A percentile compares a stretch with the other conserved stretches of the same genome.
Conservation (phyloP, 331 rosid species). For the Phaseolus coccineus region DNA sequence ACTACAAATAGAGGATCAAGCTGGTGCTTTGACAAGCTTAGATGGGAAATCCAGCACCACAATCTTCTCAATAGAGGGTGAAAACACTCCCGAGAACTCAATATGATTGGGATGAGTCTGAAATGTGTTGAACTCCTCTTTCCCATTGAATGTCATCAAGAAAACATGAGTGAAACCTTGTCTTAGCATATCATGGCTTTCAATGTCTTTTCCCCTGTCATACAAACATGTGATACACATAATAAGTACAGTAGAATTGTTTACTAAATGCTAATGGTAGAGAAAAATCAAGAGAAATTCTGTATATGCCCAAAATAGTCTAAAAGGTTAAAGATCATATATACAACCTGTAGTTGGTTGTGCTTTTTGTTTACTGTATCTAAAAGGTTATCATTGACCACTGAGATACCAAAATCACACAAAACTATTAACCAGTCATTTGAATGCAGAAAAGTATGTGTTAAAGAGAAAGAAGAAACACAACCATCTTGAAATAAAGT, state of each 20-base stretch:
- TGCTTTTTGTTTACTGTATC: not conserved
- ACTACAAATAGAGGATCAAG: constrained; percentile 40
- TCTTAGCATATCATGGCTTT: constrained; percentile 72
- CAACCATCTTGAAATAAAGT: not conserved
- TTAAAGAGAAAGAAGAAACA: not conserved
- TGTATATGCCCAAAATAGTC: not conserved
- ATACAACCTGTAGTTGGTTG: not conserved
- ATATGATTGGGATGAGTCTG: constrained; percentile 70
- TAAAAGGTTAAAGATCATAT: constrained; percentile 2
- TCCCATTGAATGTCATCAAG: constrained; percentile 78
- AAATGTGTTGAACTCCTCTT: constrained; percentile 71
- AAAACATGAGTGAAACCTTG: constrained; percentile 92
- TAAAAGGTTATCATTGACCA: not conserved
- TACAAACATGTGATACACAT: not conserved
- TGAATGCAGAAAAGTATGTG: not conserved
- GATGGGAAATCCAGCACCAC: constrained; percentile 87
- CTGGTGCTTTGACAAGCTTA: constrained; percentile 62
- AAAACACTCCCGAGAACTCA: constrained; percentile 77
- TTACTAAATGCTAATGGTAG: not conserved
- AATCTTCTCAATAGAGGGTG: constrained; percentile 81
- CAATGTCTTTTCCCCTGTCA: constrained; percentile 82
- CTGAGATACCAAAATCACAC: not conserved
- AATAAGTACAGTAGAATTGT: not conserved
- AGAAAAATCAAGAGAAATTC: constrained; percentile 9
- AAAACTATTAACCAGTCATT: not conserved